These are phyloP conservation scores for Cruciata laevipes DNA, from an alignment of 257 asterid species.

Conservation along the genomic window DNA sequence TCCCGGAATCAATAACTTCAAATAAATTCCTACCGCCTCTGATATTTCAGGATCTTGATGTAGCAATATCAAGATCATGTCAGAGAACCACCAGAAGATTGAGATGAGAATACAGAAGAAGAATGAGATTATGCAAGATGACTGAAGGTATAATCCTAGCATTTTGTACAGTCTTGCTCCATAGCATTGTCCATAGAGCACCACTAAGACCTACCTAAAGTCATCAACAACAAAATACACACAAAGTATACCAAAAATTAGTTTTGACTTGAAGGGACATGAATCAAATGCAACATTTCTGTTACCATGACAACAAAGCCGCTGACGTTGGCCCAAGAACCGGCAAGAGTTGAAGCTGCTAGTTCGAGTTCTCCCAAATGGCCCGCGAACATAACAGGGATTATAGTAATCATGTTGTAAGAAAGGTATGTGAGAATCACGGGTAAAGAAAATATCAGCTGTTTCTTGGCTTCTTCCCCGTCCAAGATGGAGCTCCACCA, in stretches of 20 bases:
- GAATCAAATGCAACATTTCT: no score
- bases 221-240: neutral
- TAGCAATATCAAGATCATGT: constrained; percentile 29
- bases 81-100: constrained; percentile 58
- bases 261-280: no score
- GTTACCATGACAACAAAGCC: constrained; percentile 58
- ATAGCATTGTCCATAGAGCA: constrained; percentile 73
- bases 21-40: constrained; percentile 42
- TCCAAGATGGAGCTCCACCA: constrained; percentile 31
- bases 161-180: constrained; percentile 53
- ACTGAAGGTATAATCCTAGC: constrained; percentile 63
- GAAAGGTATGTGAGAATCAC: constrained; percentile 48
- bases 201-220: constrained; percentile 69
- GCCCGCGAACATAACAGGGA: constrained; percentile 84
- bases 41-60: constrained; percentile 62
- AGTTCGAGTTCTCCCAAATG: constrained; percentile 69
- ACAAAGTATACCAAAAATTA: neutral
- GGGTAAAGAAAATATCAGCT: constrained; percentile 47
- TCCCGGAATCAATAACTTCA: constrained; percentile 62
- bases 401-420: constrained; percentile 45
- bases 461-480: constrained; percentile 55
- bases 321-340: constrained; percentile 64
- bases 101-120: constrained; percentile 30
- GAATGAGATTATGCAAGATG: constrained; percentile 55
- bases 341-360: constrained; percentile 64